These are phyloP conservation scores for Boeremia exigua DNA, from an alignment of 2,329 filamentous ascomycete genomes.

Conservation along the genomic window DNA sequence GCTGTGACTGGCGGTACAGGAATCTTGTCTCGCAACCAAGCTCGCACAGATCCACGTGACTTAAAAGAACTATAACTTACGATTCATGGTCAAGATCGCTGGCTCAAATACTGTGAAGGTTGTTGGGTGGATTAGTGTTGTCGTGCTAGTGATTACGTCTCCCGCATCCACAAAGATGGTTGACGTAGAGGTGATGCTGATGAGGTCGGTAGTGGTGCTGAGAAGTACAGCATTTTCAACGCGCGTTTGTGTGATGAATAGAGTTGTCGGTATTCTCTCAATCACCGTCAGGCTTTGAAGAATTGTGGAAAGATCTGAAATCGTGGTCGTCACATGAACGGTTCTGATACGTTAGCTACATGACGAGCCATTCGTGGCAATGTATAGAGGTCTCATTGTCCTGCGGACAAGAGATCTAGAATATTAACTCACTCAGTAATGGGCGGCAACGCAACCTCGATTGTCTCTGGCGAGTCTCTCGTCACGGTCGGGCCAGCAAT, in stretches of 20 bases:
- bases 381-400: too few relatives aligned
- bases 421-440: not conserved
- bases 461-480: not conserved
- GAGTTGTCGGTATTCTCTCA: too few relatives aligned
- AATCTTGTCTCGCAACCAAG: too few relatives aligned
- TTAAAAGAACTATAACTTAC: too few relatives aligned
- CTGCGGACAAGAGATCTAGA: too few relatives aligned
- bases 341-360: not conserved
- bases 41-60: too few relatives aligned
- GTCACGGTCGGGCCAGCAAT: slow-evolving; percentile 1
- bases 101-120: not conserved
- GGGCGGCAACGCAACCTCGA: not conserved
- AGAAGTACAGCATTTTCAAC: not conserved
- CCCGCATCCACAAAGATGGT: not conserved
- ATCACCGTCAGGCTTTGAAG: too few relatives aligned
- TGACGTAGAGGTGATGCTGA: slow-evolving; percentile 1
- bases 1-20: too few relatives aligned
- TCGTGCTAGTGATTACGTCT: not conserved
- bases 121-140: not conserved
- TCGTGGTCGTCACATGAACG: not conserved
- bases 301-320: too few relatives aligned
- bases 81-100: not conserved
- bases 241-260: not conserved
- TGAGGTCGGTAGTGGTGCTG: not conserved
- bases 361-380: too few relatives aligned